These are phyloP conservation scores for Salix udensis DNA, from an alignment of 345 rosid genomes.

Conservation along the genomic window DNA sequence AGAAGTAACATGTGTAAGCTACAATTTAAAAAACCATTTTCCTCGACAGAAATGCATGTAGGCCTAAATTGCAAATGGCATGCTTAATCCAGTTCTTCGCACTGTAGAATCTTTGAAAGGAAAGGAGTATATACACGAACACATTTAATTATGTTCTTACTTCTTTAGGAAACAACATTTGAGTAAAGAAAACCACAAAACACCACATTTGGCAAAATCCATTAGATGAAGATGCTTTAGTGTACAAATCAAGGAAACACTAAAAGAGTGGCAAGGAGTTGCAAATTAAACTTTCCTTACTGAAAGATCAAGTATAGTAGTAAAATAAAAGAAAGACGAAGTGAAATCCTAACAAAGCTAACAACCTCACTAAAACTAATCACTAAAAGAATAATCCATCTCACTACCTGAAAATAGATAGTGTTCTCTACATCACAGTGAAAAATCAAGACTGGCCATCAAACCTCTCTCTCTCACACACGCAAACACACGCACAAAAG, in stretches of 20 bases:
- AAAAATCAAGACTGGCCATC: slow-evolving; percentile 8
- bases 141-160: neutral
- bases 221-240: neutral
- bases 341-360: slow-evolving; percentile 21
- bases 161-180: neutral
- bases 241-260: neutral
- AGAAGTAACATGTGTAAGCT: neutral
- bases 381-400: slow-evolving; percentile 28
- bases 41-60: neutral
- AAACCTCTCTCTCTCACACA: neutral
- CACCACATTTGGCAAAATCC: slow-evolving; percentile 7
- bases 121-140: neutral
- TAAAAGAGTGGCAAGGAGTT: neutral
- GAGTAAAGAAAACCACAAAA: neutral
- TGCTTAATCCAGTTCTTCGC: slow-evolving; percentile 2
- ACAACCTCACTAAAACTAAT: slow-evolving; percentile 38
- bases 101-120: neutral
- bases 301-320: slow-evolving; percentile 1
- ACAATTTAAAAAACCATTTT: neutral
- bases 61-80: slow-evolving; percentile 1
- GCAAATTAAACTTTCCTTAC: slow-evolving; percentile 4
- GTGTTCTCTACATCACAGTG: slow-evolving; percentile 4
- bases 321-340: slow-evolving; percentile 10
- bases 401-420: slow-evolving; percentile 18
- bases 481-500: neutral